Evolutionary conservation across 108 stramenopile species (phyloP).

Genomic region (Pseudonitzschia multistriata): DNA sequence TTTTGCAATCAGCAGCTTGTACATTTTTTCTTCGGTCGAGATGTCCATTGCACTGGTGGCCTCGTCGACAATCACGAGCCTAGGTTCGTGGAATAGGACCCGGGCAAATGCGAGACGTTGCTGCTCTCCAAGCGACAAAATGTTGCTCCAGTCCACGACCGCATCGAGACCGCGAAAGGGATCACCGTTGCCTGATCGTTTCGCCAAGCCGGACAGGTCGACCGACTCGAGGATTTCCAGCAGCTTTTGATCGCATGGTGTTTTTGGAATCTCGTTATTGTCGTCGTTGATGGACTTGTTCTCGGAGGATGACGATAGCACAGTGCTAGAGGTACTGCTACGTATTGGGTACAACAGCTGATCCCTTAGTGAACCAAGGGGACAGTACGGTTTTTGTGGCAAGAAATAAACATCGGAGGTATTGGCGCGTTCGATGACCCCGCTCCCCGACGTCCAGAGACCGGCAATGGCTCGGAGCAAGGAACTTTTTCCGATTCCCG

Average conservation of each 20-base stretch:
- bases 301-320: not conserved
- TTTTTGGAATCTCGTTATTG: not conserved
- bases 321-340: not conserved
- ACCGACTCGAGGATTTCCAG: constrained; percentile 71
- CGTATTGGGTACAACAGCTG: constrained; percentile 70
- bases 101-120: constrained; percentile 94
- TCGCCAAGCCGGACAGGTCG: constrained; percentile 64
- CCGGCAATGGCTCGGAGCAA: constrained; percentile 83
- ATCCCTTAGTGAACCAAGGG: constrained; percentile 73
- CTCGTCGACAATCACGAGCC: constrained; percentile 86
- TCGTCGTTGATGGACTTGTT: not conserved
- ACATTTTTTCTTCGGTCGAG: constrained; percentile 63
- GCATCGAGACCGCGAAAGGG: constrained; percentile 68
- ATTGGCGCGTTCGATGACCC: constrained; percentile 60
- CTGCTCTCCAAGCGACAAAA: constrained; percentile 92
- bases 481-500: constrained; percentile 56
- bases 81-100: constrained; percentile 83
- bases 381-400: constrained; percentile 85
- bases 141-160: constrained; percentile 87
- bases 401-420: constrained; percentile 73
- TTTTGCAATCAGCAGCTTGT: constrained; percentile 48
- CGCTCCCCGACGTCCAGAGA: constrained; percentile 70
- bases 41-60: constrained; percentile 89
- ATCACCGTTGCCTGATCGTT: constrained; percentile 76
- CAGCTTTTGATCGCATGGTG: constrained; percentile 43